These are phyloP conservation scores for Termitomyces bulborhizus DNA, from an alignment of 768 basidiomycete genomes.

Conservation along the genomic window DNA sequence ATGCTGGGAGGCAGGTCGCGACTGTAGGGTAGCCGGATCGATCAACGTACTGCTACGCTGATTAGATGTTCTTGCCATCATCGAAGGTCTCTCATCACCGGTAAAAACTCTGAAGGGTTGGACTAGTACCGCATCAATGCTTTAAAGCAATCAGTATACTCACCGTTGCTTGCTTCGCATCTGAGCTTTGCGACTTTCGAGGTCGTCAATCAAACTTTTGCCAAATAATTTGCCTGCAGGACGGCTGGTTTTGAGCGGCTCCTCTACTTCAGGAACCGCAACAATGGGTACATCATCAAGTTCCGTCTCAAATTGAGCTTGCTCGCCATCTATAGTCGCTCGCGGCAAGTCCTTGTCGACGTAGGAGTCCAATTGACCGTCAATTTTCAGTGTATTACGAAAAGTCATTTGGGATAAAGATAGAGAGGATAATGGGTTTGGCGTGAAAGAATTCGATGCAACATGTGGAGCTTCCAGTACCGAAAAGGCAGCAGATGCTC, in stretches of 20 bases:
- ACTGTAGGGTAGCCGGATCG: conserved; percentile 56
- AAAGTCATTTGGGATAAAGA: conserved; percentile 82
- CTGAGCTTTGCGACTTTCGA: conserved; percentile 75
- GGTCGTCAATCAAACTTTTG: conserved; percentile 84
- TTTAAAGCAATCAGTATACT: conserved; percentile 9
- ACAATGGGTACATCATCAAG: conserved; percentile 27
- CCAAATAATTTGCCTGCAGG: conserved; percentile 83
- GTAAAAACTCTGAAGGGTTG: conserved; percentile 61
- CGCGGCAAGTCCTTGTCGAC: conserved; percentile 58
- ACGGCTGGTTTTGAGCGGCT: conserved; percentile 33
- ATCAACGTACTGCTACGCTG: conserved; percentile 64
- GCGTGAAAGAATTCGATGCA: conserved; percentile 66
- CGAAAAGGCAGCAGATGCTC: conserved; percentile 34
- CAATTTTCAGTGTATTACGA: conserved; percentile 70
- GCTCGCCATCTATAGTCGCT: conserved; percentile 75
- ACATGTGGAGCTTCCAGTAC: conserved; percentile 30
- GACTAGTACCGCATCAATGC: background rate
- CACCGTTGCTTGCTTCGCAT: conserved; percentile 85
- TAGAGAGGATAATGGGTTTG: conserved; percentile 69
- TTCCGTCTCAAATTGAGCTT: conserved; percentile 46
- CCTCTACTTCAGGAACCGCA: conserved; percentile 18
- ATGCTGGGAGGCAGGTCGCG: conserved; percentile 40
- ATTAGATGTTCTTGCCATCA: conserved; percentile 73
- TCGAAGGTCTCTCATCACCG: conserved; percentile 85
- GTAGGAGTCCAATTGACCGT: conserved; percentile 58